Conservation (phyloP, 1,284 basidiomycete genomes). For the Ganoderma resinaceum region DNA sequence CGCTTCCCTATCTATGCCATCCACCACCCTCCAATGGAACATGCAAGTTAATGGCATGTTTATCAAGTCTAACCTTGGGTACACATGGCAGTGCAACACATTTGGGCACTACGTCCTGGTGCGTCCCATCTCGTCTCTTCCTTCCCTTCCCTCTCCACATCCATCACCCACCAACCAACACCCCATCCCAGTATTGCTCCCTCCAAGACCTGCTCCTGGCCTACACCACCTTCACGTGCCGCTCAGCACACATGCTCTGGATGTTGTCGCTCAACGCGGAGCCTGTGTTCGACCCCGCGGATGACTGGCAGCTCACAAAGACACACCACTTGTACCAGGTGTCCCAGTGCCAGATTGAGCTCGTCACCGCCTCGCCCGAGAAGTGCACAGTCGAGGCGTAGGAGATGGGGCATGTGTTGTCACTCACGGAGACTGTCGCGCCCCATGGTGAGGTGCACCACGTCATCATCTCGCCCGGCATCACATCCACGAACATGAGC, state of each 20-base stretch:
- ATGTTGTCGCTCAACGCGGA: constrained; percentile 77
- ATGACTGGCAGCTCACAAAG: constrained; percentile 81
- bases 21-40: constrained; percentile 68
- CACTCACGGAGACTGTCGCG: constrained; percentile 18
- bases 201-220: constrained; percentile 58
- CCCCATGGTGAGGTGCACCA: constrained; percentile 54
- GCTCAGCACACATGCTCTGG: constrained; percentile 78
- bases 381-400: constrained; percentile 41
- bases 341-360: constrained; percentile 84
- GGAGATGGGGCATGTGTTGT: constrained; percentile 7
- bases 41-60: constrained; percentile 66
- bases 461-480: constrained; percentile 76
- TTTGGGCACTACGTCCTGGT: constrained; percentile 87
- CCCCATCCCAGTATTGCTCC: constrained; percentile 59
- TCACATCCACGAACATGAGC: constrained; percentile 65
- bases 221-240: constrained; percentile 34
- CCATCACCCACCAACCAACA: too few species aligned
- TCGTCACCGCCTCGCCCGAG: constrained; percentile 71
- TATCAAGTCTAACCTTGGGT: constrained; percentile 78
- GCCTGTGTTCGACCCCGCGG: constrained; percentile 63
- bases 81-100: constrained; percentile 87
- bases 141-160: not conserved
- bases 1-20: constrained; percentile 55
- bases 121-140: constrained; percentile 40
- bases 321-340: constrained; percentile 73